Evolutionary conservation across 192 early-diverging fungal species (phyloP).

Genomic region (Rhizoclosmatium globosum): DNA sequence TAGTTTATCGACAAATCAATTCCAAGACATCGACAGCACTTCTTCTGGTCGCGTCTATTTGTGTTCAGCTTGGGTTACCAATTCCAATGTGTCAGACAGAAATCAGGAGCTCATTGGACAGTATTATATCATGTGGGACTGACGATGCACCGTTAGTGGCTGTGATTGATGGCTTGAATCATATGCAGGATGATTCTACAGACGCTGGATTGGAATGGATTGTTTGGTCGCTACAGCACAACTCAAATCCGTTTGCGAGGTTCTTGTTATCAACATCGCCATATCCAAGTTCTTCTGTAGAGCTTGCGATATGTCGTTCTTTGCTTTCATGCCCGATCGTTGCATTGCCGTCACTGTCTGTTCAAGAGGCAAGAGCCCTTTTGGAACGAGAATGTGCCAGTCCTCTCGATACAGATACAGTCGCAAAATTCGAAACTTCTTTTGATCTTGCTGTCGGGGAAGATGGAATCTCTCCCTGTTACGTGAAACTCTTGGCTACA

Average conservation of each 20-base stretch:
- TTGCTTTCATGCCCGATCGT: not conserved
- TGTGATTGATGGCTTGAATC: conserved; percentile 22
- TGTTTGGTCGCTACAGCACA: not conserved
- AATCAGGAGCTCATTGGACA: not conserved
- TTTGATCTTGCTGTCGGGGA: not conserved
- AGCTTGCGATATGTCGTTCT: conserved; percentile 20
- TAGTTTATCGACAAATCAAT: conserved; percentile 15
- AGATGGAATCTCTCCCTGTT: not conserved
- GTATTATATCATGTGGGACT: conserved; percentile 6
- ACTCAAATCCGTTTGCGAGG: not conserved
- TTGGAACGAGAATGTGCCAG: not conserved
- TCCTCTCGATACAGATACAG: not conserved
- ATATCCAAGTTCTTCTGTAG: conserved; percentile 14
- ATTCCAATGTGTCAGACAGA: not conserved
- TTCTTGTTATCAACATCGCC: conserved; percentile 10
- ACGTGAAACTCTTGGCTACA: not conserved
- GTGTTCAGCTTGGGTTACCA: not conserved
- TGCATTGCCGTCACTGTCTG: not conserved
- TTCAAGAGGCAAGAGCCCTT: not conserved
- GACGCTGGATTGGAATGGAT: conserved; percentile 18
- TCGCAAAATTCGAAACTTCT: not conserved
- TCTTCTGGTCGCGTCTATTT: conserved; percentile 12
- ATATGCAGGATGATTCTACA: conserved; percentile 2
- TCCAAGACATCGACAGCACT: not conserved
- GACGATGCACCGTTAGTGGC: conserved; percentile 2